Evolutionary conservation across 208 protist genomes (phyloP), one percentile per base, ranked within the genome.

Genomic region (Crithidia expoeki): DNA sequence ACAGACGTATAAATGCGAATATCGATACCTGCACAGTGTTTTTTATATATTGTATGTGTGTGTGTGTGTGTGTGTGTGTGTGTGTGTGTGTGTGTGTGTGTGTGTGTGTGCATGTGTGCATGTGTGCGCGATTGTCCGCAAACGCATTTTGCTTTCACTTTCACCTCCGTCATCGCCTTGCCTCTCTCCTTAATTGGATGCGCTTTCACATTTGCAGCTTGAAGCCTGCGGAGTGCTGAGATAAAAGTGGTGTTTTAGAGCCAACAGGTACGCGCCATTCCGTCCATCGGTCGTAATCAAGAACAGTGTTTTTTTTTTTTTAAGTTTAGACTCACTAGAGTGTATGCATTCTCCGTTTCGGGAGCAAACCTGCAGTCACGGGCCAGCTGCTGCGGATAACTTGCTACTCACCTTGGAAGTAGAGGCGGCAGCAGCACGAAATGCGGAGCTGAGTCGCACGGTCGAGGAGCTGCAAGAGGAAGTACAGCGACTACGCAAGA

Each of bases 341-440:
- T 14, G 36, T 40, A 42, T 50, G 32, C 28, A 23, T 51, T 23
- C 36, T 32, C 25, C 62, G 2, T 32, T 49, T 3, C 53, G 27
- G 1, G 38, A 55, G 27, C 30, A 11, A 16, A 2, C 30, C 30
- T 3, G n/a, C 46, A 33, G 23, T 14, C n/a, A 12, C n/a, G 50
- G 51, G 40, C n/a, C 49, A 17, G 68, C 52, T 28, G 78, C 84
- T 7, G 78, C 75, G 6, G 85, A 90, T 27, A 60, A 72, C 32
- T 68, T 90, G 30, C 75, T 90, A 0, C 72, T 94, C 16, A 68
- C 72, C 25, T 47, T 94, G 27, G 88, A 94, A 44, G 83, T 89
- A 25, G 88, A 94, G 58, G 88, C 88, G 6, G 85, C 84, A 16
- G 88, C 88, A 23, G 85, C 83, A 14, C 82, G 88, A 2, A 94